phyloP scores from a whole-genome alignment of 768 basidiomycete genomes.

The Mycena latifolia region DNA sequence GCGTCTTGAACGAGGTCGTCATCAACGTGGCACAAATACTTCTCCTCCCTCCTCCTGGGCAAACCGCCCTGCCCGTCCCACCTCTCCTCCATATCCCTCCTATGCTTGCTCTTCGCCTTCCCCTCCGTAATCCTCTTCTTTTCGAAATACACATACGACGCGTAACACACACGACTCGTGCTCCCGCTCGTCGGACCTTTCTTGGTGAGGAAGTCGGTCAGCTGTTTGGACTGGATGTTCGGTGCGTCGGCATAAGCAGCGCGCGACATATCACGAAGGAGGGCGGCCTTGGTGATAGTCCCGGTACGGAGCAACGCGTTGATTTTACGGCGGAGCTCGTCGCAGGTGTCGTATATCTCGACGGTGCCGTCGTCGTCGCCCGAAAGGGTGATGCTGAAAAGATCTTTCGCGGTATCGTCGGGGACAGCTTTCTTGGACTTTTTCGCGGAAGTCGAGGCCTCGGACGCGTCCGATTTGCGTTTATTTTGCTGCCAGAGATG shows the following conservation, averaged over 20 bases:
- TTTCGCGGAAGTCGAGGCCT: no score
- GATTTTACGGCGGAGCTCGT: conserved; percentile 34
- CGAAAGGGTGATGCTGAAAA: conserved; percentile 25
- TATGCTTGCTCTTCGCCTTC: conserved; percentile 32
- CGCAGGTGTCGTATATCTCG: conserved; percentile 33
- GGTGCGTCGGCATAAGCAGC: conserved; percentile 32
- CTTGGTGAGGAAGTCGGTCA: conserved; percentile 32
- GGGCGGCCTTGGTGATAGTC: conserved; percentile 31
- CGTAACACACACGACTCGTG: conserved; percentile 34
- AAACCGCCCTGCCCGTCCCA: conserved; percentile 36
- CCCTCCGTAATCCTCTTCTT: conserved; percentile 32
- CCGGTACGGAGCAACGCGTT: conserved; percentile 29
- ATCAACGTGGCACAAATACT: conserved; percentile 6
- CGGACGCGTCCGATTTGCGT: no score
- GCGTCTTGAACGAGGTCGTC: conserved; percentile 18
- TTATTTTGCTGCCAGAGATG: no score
- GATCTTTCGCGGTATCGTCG: conserved; percentile 13
- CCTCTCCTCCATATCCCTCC: conserved; percentile 36
- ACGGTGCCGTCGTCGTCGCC: conserved; percentile 30
- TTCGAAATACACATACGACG: conserved; percentile 36
- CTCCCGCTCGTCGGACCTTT: conserved; percentile 32
- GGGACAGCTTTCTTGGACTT: background rate
- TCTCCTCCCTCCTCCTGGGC: conserved; percentile 27
- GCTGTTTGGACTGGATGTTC: conserved; percentile 36
- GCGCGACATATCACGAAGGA: conserved; percentile 35